phyloP scores from a whole-genome alignment of 148 eudicot species.

The Persicaria maculosa region DNA sequence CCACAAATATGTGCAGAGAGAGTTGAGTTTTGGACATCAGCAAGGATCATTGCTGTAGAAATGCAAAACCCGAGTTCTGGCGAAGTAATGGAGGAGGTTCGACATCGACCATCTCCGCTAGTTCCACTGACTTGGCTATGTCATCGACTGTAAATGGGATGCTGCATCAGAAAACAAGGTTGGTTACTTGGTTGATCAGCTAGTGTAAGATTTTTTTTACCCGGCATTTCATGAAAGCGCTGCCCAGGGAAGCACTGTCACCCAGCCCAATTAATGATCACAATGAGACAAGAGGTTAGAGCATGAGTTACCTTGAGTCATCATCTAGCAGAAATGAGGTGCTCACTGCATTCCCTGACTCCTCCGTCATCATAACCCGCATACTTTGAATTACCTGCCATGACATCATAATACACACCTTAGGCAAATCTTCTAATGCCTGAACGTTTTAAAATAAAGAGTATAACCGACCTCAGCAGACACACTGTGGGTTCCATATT shows the following conservation, averaged over 20 bases:
- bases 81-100: constrained; percentile 91
- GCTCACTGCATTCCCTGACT: constrained; percentile 71
- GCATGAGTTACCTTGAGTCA: constrained; percentile 65
- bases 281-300: too few species aligned
- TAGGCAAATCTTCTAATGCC: background rate
- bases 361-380: constrained; percentile 86
- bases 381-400: constrained; percentile 74
- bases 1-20: constrained; percentile 11
- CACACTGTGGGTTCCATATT: constrained; percentile 90
- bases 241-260: too few species aligned
- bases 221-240: background rate
- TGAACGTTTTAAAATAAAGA: background rate
- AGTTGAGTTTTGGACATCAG: constrained; percentile 3
- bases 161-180: constrained; percentile 34
- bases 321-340: constrained; percentile 93
- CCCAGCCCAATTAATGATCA: too few species aligned
- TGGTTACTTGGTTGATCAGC: background rate
- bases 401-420: background rate
- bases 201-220: background rate
- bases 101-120: constrained; percentile 55
- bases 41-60: constrained; percentile 61
- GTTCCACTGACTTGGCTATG: constrained; percentile 58
- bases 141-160: constrained; percentile 96
- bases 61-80: constrained; percentile 76
- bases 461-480: constrained; percentile 62